Evolutionary conservation across 495 filamentous ascomycete genomes (phyloP), one percentile per base, ranked within the genome.

Genomic region (Cetradonia linearis): DNA sequence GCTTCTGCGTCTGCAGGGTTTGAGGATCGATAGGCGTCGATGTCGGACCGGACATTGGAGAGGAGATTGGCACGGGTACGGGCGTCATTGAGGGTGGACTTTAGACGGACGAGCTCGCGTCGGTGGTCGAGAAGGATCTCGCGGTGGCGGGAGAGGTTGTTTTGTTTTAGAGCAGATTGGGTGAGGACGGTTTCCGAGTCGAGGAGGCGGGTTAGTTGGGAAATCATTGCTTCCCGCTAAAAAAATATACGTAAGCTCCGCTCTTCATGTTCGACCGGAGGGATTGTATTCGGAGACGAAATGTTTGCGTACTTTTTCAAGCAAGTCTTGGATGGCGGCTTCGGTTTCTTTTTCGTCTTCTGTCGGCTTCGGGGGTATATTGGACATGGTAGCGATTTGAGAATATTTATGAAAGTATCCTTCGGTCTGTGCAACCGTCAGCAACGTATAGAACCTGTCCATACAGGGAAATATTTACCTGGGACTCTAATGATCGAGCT

Each of bases 391-490:
- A n/a, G 90, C 86, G 78, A 87, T 96, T 75, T 96, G 89, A 10
- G 94, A 91, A 72, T 95, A 98, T 49, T 86, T 95, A 71, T 96
- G 89, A 71, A 98, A 95, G 55, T 93, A 83, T 60, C 80, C 82
- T 71, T 96, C 91, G 42, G 94, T 96, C 93, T 98, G 46, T 42
- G 4, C 18, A 47, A 13, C 28, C 8, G 18, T 66, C 38, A 68
- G 56, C 30, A 49, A 20, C 33, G 13, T 14, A 10, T 59, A 37
- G 33, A 34, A 20, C 20, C 54, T 56, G 27, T 36, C 28, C 28
- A 18, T 59, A 18, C 36, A 23, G 28, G 18, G 40, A 25, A 55
- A 14, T 31, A 48, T 63, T 64, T 80, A 95, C 93, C 79, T 98
- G 94, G 61, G 87, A 89, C 72, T 98, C 94, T 62, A 97, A 77